These are phyloP conservation scores for Vitellaria paradoxa DNA, from an alignment of 179 eudicot species.

Conservation along the genomic window DNA sequence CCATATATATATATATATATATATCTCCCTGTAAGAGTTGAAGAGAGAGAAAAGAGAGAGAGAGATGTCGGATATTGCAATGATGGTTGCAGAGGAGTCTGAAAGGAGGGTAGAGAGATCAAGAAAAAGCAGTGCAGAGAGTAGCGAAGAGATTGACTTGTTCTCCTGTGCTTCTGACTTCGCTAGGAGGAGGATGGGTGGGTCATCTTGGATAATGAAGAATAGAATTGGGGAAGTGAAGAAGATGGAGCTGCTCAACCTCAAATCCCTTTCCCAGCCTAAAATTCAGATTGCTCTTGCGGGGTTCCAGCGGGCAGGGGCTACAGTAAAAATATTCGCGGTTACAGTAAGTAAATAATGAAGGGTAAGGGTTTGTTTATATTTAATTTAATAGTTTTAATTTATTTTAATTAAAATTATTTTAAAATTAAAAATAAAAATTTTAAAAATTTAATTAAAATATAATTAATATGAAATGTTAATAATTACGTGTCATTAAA, in stretches of 20 bases:
- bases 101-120: constrained; percentile 43
- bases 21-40: no score
- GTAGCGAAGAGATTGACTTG: constrained; percentile 25
- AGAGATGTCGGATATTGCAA: constrained; percentile 49
- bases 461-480: no score
- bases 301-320: no score
- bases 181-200: constrained; percentile 8
- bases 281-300: constrained; percentile 37
- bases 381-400: no score
- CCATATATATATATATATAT: no score
- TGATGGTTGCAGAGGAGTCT: constrained; percentile 52
- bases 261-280: constrained; percentile 26
- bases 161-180: constrained; percentile 22
- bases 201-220: constrained; percentile 17
- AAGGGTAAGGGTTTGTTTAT: no score
- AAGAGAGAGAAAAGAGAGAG: background rate
- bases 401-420: no score
- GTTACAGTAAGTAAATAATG: no score
- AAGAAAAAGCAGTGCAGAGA: constrained; percentile 21
- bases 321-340: no score
- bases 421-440: no score
- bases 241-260: constrained; percentile 15
- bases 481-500: no score
- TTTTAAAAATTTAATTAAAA: no score
- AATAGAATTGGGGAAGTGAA: constrained; percentile 16